phyloP scores from a whole-genome alignment of 2,329 filamentous ascomycete genomes.

The Penicillium brevicompactum region DNA sequence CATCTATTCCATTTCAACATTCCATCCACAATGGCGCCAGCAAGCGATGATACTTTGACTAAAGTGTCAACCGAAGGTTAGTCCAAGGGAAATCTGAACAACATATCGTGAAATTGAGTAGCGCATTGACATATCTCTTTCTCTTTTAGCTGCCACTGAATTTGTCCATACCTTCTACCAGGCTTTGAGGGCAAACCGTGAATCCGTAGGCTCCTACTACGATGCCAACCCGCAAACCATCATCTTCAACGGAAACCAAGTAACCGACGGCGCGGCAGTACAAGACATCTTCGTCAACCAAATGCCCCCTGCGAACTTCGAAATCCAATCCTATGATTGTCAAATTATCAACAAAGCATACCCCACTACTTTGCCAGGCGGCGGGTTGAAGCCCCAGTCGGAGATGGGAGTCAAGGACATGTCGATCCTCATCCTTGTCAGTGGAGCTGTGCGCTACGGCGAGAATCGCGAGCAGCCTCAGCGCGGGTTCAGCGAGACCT shows the following conservation, averaged over 20 bases:
- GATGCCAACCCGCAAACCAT: constrained; percentile 65
- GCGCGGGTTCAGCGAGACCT: constrained; percentile 75
- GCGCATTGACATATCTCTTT: not conserved
- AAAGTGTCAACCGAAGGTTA: constrained; percentile 48
- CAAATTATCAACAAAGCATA: constrained; percentile 75
- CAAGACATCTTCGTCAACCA: constrained; percentile 69
- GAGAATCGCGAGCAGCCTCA: constrained; percentile 62
- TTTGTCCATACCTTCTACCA: constrained; percentile 77
- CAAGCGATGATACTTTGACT: constrained; percentile 38
- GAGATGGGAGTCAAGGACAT: constrained; percentile 59
- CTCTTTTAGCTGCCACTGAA: constrained; percentile 63
- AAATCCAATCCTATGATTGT: constrained; percentile 74
- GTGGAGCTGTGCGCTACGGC: constrained; percentile 71
- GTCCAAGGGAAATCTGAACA: not conserved
- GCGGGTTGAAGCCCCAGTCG: constrained; percentile 40
- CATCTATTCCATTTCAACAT: not conserved
- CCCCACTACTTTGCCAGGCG: constrained; percentile 52
- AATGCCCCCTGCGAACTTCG: constrained; percentile 66
- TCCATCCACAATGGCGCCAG: constrained; percentile 31
- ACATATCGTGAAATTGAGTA: not conserved
- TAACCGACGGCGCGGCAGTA: constrained; percentile 65
- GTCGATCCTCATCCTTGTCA: constrained; percentile 72
- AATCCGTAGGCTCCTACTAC: constrained; percentile 70
- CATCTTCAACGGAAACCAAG: constrained; percentile 73
- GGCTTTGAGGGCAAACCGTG: constrained; percentile 64